These are phyloP conservation scores for Endogone sp. DNA, from an alignment of 192 early-diverging fungal genomes.

Conservation along the genomic window DNA sequence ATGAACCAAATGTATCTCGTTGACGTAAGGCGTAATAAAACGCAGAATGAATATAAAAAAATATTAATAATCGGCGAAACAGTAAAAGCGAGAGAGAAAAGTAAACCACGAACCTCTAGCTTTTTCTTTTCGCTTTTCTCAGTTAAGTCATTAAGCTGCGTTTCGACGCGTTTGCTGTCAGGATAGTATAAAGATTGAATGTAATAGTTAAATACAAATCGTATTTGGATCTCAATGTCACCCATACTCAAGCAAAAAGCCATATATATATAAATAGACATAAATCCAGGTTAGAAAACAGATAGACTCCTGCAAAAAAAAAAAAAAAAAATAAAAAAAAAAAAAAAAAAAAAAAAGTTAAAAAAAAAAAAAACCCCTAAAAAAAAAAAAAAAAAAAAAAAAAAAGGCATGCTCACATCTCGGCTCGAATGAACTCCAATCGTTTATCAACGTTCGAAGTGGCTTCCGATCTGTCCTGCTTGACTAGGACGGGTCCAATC, in stretches of 20 bases:
- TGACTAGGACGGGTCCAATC: conserved; percentile 93
- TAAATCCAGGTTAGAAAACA: background rate
- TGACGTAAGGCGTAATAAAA: background rate
- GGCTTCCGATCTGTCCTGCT: conserved; percentile 88
- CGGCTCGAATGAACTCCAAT: conserved; percentile 81
- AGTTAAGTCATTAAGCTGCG: conserved; percentile 72
- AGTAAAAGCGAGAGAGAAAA: background rate
- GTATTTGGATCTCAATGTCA: too few species aligned
- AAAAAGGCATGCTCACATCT: conserved; percentile 68
- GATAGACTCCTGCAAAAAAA: too few species aligned
- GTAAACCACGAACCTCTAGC: conserved; percentile 63
- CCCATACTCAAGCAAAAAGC: too few species aligned
- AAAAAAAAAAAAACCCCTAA: too few species aligned
- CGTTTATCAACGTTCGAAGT: conserved; percentile 88
- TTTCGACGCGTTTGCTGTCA: conserved; percentile 76
- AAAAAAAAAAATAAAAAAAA: background rate
- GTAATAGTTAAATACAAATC: background rate
- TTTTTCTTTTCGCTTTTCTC: conserved; percentile 85
- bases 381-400: background rate
- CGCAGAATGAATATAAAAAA: background rate
- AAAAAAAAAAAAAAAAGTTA: background rate
- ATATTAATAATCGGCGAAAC: background rate
- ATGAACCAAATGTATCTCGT: too few species aligned
- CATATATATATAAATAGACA: too few species aligned
- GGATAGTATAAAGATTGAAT: background rate